Base-by-base conservation (phyloP, 768 basidiomycete species). In the Kwoniella europaea region DNA sequence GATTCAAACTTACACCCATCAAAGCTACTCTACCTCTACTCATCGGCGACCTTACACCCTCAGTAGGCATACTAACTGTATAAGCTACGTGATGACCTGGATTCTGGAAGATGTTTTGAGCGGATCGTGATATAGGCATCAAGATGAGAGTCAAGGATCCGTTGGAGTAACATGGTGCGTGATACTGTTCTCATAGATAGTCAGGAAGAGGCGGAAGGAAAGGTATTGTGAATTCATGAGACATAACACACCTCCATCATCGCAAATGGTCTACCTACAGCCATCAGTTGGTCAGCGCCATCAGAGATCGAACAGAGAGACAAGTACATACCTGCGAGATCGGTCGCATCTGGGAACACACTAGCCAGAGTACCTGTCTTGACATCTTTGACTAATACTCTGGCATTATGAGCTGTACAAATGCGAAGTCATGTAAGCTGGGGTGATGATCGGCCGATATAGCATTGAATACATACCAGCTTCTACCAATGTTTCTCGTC, bases 341-440 rank as follows among this genome's bases (percentile, higher is more conserved):
- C 66, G 10, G 68, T 63, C 4, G 58, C 58, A 16, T 67, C 54
- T 3, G 78, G 78, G 53, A 73, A 82, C 12, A 79, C 74, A 67
- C 75, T 79, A n/a, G 81, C 82, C 60, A 83, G 71, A 0, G 79
- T 79, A 0, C 82, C 82, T 2, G 76, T 76, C 2, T 73, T 69
- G 22, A 61, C 61, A 50, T 63, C 44, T 24, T 35, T 63, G 10
- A 61, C 16, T 10, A 64, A 27, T 4, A 44, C 53, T 53, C 61
- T 53, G 35, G 68, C 58, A 58, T 57, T 63, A 22, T 63, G 68
- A 27, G 68, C 61, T 69, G 18, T 27, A 43, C 10, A 18, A 15
- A n/a, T 15, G 57, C 35, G 35, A 10, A 53, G 57, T 5, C n/a
- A 46, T 44, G 24, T 29, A 16, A 58, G 57, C 27, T n/a, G 60